A percentile compares a stretch with the other conserved stretches of the same genome.
Evolutionary conservation across 1,284 basidiomycete genomes (phyloP).

Genomic region (Volvariella surrecta): DNA sequence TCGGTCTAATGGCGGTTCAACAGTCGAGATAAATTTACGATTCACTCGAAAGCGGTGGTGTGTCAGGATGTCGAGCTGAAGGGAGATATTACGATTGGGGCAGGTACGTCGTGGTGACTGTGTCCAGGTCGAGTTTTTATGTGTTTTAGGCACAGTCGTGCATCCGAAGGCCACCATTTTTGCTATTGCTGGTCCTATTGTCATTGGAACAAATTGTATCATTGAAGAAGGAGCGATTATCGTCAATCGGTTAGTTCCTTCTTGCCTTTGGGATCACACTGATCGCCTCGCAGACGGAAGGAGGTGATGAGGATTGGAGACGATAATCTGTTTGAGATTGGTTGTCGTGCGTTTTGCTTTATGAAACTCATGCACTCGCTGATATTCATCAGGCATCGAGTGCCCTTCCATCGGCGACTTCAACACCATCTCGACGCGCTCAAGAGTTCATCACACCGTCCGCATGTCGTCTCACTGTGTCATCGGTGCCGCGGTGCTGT

Average conservation of each 20-base stretch:
- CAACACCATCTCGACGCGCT: conserved; percentile 80
- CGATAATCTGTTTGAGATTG: conserved; percentile 90
- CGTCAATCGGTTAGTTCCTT: conserved; percentile 58
- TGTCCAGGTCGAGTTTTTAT: neutral
- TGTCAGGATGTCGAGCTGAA: conserved; percentile 86
- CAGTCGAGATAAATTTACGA: conserved; percentile 71
- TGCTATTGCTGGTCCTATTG: conserved; percentile 79
- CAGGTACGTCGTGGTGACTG: conserved; percentile 34
- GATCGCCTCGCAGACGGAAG: conserved; percentile 41
- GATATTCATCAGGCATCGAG: conserved; percentile 60
- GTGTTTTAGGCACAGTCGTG: conserved; percentile 64
- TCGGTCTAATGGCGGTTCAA: too few relatives aligned
- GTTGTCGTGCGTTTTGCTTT: conserved; percentile 56
- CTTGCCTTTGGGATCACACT: neutral
- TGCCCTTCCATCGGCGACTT: conserved; percentile 73
- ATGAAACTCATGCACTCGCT: conserved; percentile 1
- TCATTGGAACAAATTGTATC: conserved; percentile 83
- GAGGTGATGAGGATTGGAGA: conserved; percentile 89
- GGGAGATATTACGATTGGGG: conserved; percentile 85
- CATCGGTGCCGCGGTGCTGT: conserved; percentile 71
- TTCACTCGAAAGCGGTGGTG: conserved; percentile 76
- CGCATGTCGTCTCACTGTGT: conserved; percentile 74
- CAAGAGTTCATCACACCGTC: conserved; percentile 74
- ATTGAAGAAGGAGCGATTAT: conserved; percentile 88
- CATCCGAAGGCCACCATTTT: conserved; percentile 91